Percentiles rank a stretch among this genome's conserved stretches.
phyloP scores from a whole-genome alignment of 208 protist genomes.

The Lotmaria passim region DNA sequence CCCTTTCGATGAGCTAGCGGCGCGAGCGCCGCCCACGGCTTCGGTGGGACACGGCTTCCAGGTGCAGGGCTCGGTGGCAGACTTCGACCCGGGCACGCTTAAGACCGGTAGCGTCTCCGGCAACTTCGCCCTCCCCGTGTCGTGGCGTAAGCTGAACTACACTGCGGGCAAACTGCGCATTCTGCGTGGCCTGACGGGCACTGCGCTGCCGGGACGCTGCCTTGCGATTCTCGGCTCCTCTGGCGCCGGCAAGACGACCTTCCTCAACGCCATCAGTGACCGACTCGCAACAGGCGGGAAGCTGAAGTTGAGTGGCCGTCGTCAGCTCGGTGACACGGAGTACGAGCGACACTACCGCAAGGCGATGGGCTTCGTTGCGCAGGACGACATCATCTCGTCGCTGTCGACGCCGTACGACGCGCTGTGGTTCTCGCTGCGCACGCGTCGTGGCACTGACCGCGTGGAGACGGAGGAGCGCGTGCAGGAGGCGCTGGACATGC shows the following conservation, averaged over 20 bases:
- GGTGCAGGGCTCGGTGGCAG: slow-evolving; percentile 49
- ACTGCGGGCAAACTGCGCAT: slow-evolving; percentile 48
- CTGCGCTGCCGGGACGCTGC: slow-evolving; percentile 67
- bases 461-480: slow-evolving; percentile 60
- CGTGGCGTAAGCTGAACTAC: slow-evolving; percentile 79
- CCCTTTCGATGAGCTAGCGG: slow-evolving; percentile 7
- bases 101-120: slow-evolving; percentile 37
- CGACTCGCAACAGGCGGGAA: slow-evolving; percentile 44
- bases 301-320: slow-evolving; percentile 52
- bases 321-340: slow-evolving; percentile 71
- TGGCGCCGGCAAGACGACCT: slow-evolving; percentile 81
- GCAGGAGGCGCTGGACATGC: slow-evolving; percentile 62
- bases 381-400: slow-evolving; percentile 82
- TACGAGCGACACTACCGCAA: slow-evolving; percentile 67
- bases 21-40: background rate
- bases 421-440: slow-evolving; percentile 79
- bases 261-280: slow-evolving; percentile 77
- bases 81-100: slow-evolving; percentile 49
- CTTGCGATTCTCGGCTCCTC: slow-evolving; percentile 87
- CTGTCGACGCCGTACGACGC: slow-evolving; percentile 69
- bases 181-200: slow-evolving; percentile 74
- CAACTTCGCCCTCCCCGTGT: slow-evolving; percentile 67
- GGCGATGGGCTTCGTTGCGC: slow-evolving; percentile 76
- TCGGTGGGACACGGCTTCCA: slow-evolving; percentile 31
- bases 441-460: slow-evolving; percentile 49